Percentiles rank a stretch among this genome's conserved stretches.
Evolutionary conservation across 352 stramenopile species (phyloP).

Genomic region (Phytophthora cryptogea): DNA sequence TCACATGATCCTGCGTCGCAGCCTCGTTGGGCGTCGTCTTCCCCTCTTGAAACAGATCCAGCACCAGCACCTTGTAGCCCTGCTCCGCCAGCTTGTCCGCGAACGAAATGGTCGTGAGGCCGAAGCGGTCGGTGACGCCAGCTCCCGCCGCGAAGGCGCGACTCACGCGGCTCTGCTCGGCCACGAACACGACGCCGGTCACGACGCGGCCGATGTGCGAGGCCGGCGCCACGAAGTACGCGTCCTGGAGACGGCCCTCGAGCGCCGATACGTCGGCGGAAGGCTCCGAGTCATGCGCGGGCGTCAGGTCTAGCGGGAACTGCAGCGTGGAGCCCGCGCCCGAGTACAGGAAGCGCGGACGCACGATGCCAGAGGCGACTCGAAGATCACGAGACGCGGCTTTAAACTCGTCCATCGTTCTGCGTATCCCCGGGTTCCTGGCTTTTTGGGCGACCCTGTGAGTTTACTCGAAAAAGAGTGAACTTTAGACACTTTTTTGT

Average conservation of each 20-base stretch:
- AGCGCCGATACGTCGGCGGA: background rate
- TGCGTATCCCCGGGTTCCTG: too few species aligned
- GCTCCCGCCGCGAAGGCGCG: constrained; percentile 31
- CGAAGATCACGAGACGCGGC: too few species aligned
- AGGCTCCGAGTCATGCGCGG: constrained; percentile 1
- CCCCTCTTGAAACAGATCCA: constrained; percentile 51
- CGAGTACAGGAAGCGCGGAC: constrained; percentile 50
- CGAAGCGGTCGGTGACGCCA: constrained; percentile 41
- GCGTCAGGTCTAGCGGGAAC: constrained; percentile 41
- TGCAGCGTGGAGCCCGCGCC: constrained; percentile 55
- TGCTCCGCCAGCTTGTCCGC: constrained; percentile 88
- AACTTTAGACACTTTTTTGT: too few species aligned
- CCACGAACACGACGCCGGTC: constrained; percentile 78
- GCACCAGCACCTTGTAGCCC: constrained; percentile 86
- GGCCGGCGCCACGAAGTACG: constrained; percentile 75
- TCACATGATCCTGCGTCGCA: constrained; percentile 30
- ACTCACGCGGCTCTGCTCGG: constrained; percentile 42
- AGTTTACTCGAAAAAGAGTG: too few species aligned
- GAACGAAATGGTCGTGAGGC: constrained; percentile 69
- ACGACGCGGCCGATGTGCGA: constrained; percentile 85
- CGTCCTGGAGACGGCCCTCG: constrained; percentile 33
- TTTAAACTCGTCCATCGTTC: too few species aligned
- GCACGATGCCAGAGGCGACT: constrained; percentile 34
- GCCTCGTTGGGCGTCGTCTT: constrained; percentile 9
- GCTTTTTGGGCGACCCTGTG: too few species aligned